Evolutionary conservation across 768 basidiomycete species (phyloP).

Genomic region (Leccinum fibrillosum): DNA sequence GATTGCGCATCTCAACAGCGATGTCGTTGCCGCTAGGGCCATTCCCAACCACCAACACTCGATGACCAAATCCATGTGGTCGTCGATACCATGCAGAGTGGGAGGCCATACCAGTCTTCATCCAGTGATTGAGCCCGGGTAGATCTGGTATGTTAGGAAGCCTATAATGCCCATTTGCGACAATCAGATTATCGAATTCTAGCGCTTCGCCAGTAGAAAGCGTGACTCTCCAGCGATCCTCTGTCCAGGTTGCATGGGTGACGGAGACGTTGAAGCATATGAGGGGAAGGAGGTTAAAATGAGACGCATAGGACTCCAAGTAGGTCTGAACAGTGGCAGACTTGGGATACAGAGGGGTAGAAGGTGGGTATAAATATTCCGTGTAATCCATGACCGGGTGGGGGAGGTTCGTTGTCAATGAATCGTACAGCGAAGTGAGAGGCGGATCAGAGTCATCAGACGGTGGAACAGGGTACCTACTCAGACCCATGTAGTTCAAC

Average conservation of each 20-base stretch:
- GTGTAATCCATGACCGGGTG: conserved; percentile 74
- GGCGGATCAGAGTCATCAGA: conserved; percentile 43
- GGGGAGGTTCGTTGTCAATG: conserved; percentile 78
- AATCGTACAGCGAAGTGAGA: conserved; percentile 71
- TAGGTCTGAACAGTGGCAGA: conserved; percentile 66
- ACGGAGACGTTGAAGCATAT: conserved; percentile 67
- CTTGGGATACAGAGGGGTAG: conserved; percentile 65
- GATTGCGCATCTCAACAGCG: conserved; percentile 49
- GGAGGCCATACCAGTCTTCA: conserved; percentile 44
- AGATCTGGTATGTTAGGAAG: conserved; percentile 59
- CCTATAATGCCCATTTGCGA: conserved; percentile 76
- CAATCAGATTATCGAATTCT: conserved; percentile 61
- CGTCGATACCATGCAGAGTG: conserved; percentile 72
- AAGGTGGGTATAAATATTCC: conserved; percentile 63
- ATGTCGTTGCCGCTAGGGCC: conserved; percentile 75
- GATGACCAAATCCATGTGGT: conserved; percentile 38
- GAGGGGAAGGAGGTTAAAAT: conserved; percentile 57
- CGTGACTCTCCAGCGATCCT: conserved; percentile 47
- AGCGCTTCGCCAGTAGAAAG: conserved; percentile 35
- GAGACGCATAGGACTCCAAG: conserved; percentile 59
- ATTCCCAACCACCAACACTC: conserved; percentile 45
- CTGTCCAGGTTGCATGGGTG: conserved; percentile 39
- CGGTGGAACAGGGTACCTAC: conserved; percentile 56
- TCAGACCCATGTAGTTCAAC: background rate
- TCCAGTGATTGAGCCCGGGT: conserved; percentile 61